Evolutionary conservation across 768 basidiomycete genomes (phyloP).

Genomic region (Russula foetens): DNA sequence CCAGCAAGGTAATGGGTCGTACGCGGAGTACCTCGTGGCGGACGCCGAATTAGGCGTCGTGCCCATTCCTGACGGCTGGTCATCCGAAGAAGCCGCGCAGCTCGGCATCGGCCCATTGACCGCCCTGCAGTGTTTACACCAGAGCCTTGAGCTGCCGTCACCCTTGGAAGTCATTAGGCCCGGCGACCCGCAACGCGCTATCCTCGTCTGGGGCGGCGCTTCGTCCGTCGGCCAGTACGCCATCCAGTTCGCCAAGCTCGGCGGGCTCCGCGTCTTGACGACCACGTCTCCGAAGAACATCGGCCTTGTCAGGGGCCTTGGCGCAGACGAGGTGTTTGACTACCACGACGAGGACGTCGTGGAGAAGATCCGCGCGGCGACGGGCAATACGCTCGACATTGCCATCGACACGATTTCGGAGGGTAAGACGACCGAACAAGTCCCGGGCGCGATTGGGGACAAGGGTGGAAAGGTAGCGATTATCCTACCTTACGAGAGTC

Average conservation of each 20-base stretch:
- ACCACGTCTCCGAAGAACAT: conserved; percentile 31
- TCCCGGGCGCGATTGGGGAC: conserved; percentile 9
- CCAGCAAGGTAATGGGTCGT: conserved; percentile 5
- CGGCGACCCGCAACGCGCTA: neutral
- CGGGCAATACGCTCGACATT: conserved; percentile 17
- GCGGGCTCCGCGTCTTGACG: conserved; percentile 29
- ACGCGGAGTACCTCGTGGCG: conserved; percentile 11
- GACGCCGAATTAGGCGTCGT: conserved; percentile 3
- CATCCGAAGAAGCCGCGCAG: conserved; percentile 18
- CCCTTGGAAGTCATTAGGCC: neutral
- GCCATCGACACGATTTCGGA: conserved; percentile 21
- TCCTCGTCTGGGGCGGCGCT: conserved; percentile 20
- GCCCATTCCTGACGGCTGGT: conserved; percentile 11
- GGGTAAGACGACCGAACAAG: conserved; percentile 5
- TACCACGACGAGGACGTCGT: conserved; percentile 24
- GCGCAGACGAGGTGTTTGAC: conserved; percentile 31
- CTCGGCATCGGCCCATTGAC: conserved; percentile 16
- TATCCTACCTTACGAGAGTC: conserved; percentile 5
- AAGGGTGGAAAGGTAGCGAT: conserved; percentile 15
- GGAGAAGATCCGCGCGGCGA: conserved; percentile 22
- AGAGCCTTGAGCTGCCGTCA: conserved; percentile 10
- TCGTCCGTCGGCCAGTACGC: conserved; percentile 31
- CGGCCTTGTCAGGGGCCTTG: conserved; percentile 28
- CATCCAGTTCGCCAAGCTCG: conserved; percentile 27
- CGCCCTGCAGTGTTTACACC: conserved; percentile 12